Percentiles rank a stretch among this genome's conserved stretches.
These are phyloP conservation scores for Suillus placidus DNA, from an alignment of 768 basidiomycete genomes.

Conservation along the genomic window DNA sequence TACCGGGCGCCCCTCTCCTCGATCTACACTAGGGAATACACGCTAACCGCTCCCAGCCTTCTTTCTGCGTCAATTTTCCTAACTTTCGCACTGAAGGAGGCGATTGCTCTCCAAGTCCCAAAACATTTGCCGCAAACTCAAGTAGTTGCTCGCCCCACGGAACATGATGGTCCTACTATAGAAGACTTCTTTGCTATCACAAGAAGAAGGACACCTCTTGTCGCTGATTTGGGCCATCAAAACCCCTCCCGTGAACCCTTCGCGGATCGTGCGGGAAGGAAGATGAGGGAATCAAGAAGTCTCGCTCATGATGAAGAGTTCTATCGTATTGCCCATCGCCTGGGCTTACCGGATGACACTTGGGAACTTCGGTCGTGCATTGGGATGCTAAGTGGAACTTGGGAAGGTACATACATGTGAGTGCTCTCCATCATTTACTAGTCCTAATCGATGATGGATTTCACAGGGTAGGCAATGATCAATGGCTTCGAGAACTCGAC, in stretches of 20 bases:
- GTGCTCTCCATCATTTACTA: slow-evolving; percentile 38
- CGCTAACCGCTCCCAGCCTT: slow-evolving; percentile 38
- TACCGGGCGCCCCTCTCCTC: slow-evolving; percentile 9
- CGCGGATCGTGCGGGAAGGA: slow-evolving; percentile 34
- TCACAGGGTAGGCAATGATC: slow-evolving; percentile 4
- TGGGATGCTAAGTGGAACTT: slow-evolving; percentile 55
- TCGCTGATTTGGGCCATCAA: slow-evolving; percentile 44
- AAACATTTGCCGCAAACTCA: slow-evolving; percentile 54
- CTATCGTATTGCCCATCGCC: slow-evolving; percentile 33
- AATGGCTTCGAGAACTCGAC: background rate
- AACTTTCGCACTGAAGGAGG: slow-evolving; percentile 55
- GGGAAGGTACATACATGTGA: slow-evolving; percentile 61
- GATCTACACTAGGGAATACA: slow-evolving; percentile 25
- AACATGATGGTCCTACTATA: slow-evolving; percentile 53
- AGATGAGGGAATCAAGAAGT: slow-evolving; percentile 37
- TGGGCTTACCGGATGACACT: slow-evolving; percentile 21
- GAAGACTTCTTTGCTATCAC: slow-evolving; percentile 52
- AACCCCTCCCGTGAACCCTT: slow-evolving; percentile 31
- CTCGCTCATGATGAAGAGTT: slow-evolving; percentile 40
- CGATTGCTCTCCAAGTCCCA: slow-evolving; percentile 45
- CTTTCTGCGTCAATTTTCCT: slow-evolving; percentile 52
- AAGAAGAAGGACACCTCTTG: slow-evolving; percentile 49
- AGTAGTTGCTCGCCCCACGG: slow-evolving; percentile 44
- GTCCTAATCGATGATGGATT: background rate
- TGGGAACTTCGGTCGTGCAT: slow-evolving; percentile 36